Evolutionary conservation across 139 green algal species (phyloP).

Genomic region (Chlorella sorokiniana): DNA sequence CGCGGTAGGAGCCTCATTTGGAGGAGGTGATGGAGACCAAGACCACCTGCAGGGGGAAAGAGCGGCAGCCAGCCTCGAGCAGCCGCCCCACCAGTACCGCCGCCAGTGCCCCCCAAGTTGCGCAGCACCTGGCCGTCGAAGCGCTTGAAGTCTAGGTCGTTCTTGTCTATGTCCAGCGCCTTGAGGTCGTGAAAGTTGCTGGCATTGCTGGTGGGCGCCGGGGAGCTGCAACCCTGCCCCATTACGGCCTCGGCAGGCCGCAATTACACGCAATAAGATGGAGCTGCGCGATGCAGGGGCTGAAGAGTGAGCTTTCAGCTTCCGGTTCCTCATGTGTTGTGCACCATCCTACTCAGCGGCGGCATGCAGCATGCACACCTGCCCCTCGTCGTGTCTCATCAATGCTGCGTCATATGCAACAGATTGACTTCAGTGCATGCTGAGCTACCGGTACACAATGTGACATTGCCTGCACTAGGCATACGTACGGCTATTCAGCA

Average conservation of each 20-base stretch:
- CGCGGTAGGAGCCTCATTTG: constrained; percentile 31
- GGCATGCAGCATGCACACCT: no score
- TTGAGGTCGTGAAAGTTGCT: constrained; percentile 41
- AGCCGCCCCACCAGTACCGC: neutral
- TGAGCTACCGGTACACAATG: no score
- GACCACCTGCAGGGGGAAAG: constrained; percentile 22
- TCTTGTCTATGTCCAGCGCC: constrained; percentile 40
- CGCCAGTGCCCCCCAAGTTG: neutral
- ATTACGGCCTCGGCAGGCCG: neutral
- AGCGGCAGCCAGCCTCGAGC: neutral
- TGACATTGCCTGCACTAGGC: no score
- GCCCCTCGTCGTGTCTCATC: no score
- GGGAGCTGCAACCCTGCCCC: neutral
- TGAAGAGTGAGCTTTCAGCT: no score
- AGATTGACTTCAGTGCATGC: no score
- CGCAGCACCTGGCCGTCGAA: constrained; percentile 22
- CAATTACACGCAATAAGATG: no score
- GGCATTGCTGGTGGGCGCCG: neutral
- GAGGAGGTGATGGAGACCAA: constrained; percentile 39
- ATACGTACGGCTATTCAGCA: no score
- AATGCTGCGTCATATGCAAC: no score
- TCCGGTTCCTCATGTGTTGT: no score
- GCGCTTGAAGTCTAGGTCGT: constrained; percentile 7
- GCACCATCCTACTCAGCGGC: no score
- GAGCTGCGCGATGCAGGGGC: no score